phyloP scores from a whole-genome alignment of 1,284 basidiomycete species.

The Trichosporon asahii region DNA sequence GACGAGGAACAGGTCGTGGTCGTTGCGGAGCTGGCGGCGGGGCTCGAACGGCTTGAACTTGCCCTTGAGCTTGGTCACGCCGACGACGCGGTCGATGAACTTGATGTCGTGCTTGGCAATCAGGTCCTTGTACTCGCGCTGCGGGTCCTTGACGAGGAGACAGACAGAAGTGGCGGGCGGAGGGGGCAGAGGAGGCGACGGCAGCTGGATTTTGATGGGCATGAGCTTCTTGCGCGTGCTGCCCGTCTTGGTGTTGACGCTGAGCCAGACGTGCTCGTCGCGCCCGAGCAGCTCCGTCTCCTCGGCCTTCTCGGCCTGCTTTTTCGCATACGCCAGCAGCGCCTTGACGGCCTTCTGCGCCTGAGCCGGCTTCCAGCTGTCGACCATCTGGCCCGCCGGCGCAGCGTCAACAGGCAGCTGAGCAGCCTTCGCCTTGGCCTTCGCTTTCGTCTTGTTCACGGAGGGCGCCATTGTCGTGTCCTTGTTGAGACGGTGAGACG shows the following conservation, averaged over 20 bases:
- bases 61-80: slow-evolving; percentile 79
- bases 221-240: slow-evolving; percentile 71
- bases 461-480: slow-evolving; percentile 21
- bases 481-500: neutral
- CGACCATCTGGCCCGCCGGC: slow-evolving; percentile 27
- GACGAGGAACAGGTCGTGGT: slow-evolving; percentile 87
- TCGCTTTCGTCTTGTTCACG: slow-evolving; percentile 22
- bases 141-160: slow-evolving; percentile 91
- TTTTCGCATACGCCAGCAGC: slow-evolving; percentile 65
- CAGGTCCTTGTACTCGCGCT: slow-evolving; percentile 91
- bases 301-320: slow-evolving; percentile 63
- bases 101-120: slow-evolving; percentile 71
- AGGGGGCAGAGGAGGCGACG: slow-evolving; percentile 67
- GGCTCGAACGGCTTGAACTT: slow-evolving; percentile 94
- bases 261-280: slow-evolving; percentile 81
- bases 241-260: slow-evolving; percentile 76
- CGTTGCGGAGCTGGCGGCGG: slow-evolving; percentile 74
- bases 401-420: slow-evolving; percentile 21
- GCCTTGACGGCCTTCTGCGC: slow-evolving; percentile 72
- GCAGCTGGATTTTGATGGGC: slow-evolving; percentile 78
- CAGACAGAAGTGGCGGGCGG: slow-evolving; percentile 77
- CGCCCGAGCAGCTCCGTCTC: slow-evolving; percentile 74
- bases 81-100: slow-evolving; percentile 89
- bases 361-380: slow-evolving; percentile 63
- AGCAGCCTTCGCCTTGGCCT: slow-evolving; percentile 14